Conservation (phyloP, 2,329 filamentous ascomycete species). For the Sclerotinia glacialis region DNA sequence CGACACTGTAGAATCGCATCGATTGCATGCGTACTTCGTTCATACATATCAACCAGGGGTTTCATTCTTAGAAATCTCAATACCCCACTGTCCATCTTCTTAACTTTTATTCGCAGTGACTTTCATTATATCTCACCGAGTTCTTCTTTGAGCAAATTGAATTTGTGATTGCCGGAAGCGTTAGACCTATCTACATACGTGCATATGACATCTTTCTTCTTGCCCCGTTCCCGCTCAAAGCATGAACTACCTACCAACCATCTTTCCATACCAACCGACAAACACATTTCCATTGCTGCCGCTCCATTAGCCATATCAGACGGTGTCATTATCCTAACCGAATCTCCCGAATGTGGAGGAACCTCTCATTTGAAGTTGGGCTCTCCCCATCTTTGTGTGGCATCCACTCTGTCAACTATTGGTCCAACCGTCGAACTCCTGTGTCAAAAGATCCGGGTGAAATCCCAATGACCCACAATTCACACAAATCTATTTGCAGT, state of each 20-base stretch:
- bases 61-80: constrained; percentile 2
- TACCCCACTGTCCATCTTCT: constrained; percentile 12
- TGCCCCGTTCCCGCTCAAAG: neutral
- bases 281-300: constrained; percentile 1
- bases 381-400: constrained; percentile 16
- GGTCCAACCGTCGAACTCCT: neutral
- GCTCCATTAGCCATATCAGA: constrained; percentile 13
- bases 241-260: neutral
- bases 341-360: constrained; percentile 14
- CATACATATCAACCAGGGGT: constrained; percentile 16
- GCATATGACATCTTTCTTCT: neutral
- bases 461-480: constrained; percentile 15
- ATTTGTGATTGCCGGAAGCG: neutral
- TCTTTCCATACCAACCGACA: neutral
- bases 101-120: neutral
- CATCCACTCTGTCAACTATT: neutral
- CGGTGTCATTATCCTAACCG: constrained; percentile 7
- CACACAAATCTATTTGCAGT: neutral
- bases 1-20: constrained; percentile 5
- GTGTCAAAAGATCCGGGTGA: constrained; percentile 20
- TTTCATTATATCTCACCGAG: neutral
- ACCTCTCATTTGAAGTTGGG: constrained; percentile 15
- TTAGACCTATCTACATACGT: neutral
- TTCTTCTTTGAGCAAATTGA: constrained; percentile 5
- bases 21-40: constrained; percentile 1